Evolutionary conservation across 148 eudicot genomes (phyloP).

Genomic region (Arctostaphylos glauca): DNA sequence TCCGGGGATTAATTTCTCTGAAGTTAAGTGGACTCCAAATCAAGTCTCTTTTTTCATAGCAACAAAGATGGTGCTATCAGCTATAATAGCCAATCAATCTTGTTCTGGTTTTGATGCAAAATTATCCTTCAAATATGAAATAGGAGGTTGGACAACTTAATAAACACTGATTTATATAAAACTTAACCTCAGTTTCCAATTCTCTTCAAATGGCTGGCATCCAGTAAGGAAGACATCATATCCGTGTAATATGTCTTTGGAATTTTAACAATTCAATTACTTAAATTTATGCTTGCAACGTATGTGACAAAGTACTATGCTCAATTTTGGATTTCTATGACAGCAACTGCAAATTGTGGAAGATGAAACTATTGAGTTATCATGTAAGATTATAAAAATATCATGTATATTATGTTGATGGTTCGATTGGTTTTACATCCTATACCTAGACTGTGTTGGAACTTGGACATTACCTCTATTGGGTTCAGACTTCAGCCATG

Average conservation of each 20-base stretch:
- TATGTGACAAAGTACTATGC: neutral
- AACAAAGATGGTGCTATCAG: neutral
- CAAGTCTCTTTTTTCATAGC: neutral
- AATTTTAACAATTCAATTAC: neutral
- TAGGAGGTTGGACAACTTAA: neutral
- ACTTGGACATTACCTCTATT: neutral
- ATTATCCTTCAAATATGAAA: neutral
- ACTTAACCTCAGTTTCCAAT: neutral
- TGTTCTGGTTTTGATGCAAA: neutral
- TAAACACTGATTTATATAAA: neutral
- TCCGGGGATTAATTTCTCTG: neutral
- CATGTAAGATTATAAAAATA: neutral
- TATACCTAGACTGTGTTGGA: neutral
- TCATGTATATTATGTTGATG: neutral
- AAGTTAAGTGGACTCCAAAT: neutral
- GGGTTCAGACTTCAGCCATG: neutral
- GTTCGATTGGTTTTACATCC: neutral
- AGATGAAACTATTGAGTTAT: neutral
- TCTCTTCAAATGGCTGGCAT: neutral
- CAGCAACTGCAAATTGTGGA: neutral
- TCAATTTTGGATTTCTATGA: neutral
- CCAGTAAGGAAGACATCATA: neutral
- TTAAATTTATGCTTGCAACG: neutral
- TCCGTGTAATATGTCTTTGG: neutral
- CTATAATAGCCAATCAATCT: neutral